Evolutionary conservation across 78 protist genomes (phyloP).

Genomic region (Acrasis kona): DNA sequence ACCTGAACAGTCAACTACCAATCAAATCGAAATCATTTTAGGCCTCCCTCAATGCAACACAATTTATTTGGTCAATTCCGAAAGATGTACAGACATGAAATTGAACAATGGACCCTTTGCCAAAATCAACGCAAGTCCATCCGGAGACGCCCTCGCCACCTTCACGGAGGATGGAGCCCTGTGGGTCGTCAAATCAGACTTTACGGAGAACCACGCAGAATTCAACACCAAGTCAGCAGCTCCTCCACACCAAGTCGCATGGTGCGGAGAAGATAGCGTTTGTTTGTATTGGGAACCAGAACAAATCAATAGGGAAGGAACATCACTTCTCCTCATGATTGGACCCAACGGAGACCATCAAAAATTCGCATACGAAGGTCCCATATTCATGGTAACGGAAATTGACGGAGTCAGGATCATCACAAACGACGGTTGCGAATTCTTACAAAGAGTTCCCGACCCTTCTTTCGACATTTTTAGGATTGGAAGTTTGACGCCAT

Average conservation of each 20-base stretch:
- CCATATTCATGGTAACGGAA: neutral
- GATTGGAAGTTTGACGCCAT: neutral
- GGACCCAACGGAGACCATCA: neutral
- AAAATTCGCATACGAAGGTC: neutral
- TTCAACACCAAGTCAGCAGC: neutral
- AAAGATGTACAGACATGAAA: too few species aligned
- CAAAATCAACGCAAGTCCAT: neutral
- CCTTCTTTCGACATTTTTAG: neutral
- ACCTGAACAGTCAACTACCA: neutral
- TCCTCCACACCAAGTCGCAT: neutral
- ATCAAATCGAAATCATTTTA: neutral
- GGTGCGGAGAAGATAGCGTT: neutral
- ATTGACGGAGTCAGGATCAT: neutral
- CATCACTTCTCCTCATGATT: neutral
- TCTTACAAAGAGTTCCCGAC: neutral
- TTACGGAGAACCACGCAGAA: neutral
- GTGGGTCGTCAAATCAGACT: neutral
- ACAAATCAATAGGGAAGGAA: neutral
- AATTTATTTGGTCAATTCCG: neutral
- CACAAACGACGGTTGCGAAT: neutral
- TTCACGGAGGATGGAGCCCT: neutral
- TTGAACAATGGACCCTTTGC: neutral
- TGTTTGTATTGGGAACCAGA: neutral
- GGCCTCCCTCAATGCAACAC: neutral
- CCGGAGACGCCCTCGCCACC: neutral